Evolutionary conservation across 2,329 filamentous ascomycete genomes (phyloP), one percentile per base, ranked within the genome.

Genomic region (Dryadomyces quercus-mongolicae): DNA sequence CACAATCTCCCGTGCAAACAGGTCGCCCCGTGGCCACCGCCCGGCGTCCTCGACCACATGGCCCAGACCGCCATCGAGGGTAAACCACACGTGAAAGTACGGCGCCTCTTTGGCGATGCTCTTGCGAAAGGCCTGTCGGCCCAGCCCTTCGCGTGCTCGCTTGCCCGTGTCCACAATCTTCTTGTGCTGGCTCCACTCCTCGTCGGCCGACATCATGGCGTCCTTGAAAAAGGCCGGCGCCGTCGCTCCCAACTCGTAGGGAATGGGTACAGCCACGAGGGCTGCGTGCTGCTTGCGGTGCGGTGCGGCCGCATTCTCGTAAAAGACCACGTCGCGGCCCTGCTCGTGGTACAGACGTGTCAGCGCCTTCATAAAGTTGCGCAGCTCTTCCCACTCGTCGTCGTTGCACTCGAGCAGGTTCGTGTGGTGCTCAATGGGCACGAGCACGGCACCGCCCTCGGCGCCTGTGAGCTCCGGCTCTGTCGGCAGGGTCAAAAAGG

Each of bases 401-500:
- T 98, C 92, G 68, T 97, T 92, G 68, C 93, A 98, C 68, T 96
- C 92, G n/a, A 98, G 74, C 0, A 98, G 80, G 66, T 97, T 98
- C 22, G 77, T 82, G 52, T 85, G 84, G 66, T 98, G 93, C 61
- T 90, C 81, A 21, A 93, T 82, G 6, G 93, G 93, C 3, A 91
- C 89, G 58, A 98, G 93, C 55, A 93, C 84, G 7, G 91, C 88
- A 50, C 90, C 86, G 48, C 88, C 88, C 51, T 87, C 78, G 60
- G 64, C 60, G n/a, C 66, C 65, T 0, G 81, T 86, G 46, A 98
- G 73, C 65, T 97, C 92, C 0, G 93, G 94, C 61, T 92, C 85
- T 0, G 93, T 94, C 10, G 91, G 84, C 2, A 98, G 76, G 0
- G 93, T 96, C 48, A 98, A 75, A 67, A 86, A 98, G 15, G 86